These are phyloP conservation scores for Cryphonectria naterciae DNA, from an alignment of 2,329 filamentous ascomycete species.

Conservation along the genomic window DNA sequence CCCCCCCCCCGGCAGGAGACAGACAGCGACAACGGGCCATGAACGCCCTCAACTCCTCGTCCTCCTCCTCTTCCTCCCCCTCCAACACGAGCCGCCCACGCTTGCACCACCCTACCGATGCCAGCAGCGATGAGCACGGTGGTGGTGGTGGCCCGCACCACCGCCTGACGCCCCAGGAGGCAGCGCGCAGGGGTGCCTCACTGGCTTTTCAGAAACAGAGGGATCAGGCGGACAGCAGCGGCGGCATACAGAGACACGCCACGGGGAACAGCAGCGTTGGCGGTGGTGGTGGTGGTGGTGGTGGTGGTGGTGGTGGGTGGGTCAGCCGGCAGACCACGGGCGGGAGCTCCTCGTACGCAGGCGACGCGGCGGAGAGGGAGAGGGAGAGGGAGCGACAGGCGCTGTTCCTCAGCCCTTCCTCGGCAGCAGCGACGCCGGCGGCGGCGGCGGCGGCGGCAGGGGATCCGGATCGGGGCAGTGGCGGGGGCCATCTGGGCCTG, in stretches of 20 bases:
- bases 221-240: conserved; percentile 39
- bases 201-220: conserved; percentile 55
- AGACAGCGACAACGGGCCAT: conserved; percentile 17
- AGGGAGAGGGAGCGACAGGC: conserved; percentile 35
- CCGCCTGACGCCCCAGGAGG: conserved; percentile 33
- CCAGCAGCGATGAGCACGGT: conserved; percentile 8
- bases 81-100: conserved; percentile 6
- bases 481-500: conserved; percentile 3
- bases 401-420: conserved; percentile 32
- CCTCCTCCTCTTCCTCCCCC: neutral
- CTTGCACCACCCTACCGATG: conserved; percentile 5
- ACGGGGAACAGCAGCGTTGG: conserved; percentile 16
- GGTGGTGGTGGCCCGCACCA: conserved; percentile 4
- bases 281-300: conserved; percentile 12
- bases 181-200: conserved; percentile 58
- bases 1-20: neutral
- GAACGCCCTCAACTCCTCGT: conserved; percentile 15
- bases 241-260: conserved; percentile 40
- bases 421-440: neutral
- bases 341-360: conserved; percentile 34
- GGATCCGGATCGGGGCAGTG: conserved; percentile 15
- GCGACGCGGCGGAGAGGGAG: conserved; percentile 27
- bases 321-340: conserved; percentile 46
- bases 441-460: neutral
- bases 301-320: conserved; percentile 19